phyloP scores from a whole-genome alignment of 106 monocot genomes.

The Xerophyta viscosa region DNA sequence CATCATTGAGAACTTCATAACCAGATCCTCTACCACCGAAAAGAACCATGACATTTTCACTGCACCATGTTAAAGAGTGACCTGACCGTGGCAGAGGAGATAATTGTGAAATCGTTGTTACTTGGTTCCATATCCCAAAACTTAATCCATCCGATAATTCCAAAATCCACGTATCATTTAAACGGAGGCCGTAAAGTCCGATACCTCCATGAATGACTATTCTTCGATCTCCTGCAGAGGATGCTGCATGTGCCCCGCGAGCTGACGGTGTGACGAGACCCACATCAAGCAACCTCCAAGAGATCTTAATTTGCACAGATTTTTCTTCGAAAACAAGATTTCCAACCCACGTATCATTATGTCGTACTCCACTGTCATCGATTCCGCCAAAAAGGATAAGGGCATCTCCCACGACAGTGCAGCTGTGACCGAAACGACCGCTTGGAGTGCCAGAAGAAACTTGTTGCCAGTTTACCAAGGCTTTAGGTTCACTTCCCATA shows the following conservation, averaged over 20 bases:
- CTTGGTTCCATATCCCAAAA: constrained; percentile 45
- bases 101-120: constrained; percentile 14
- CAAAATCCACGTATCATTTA: constrained; percentile 75
- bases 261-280: constrained; percentile 44
- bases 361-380: constrained; percentile 67
- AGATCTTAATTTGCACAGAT: constrained; percentile 23
- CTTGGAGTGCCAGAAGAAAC: constrained; percentile 55
- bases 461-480: constrained; percentile 45
- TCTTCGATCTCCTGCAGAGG: constrained; percentile 30
- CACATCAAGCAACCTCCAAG: constrained; percentile 62
- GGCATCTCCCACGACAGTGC: constrained; percentile 32
- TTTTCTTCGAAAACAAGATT: constrained; percentile 17
- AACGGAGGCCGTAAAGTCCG: constrained; percentile 41
- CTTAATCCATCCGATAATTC: constrained; percentile 33
- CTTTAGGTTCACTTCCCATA: constrained; percentile 30
- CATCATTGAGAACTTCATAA: constrained; percentile 72
- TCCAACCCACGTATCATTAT: constrained; percentile 85
- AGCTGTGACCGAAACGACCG: constrained; percentile 90
- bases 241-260: constrained; percentile 89
- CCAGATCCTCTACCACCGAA: constrained; percentile 77
- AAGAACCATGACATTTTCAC: constrained; percentile 48
- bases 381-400: constrained; percentile 91
- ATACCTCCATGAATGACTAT: constrained; percentile 85
- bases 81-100: constrained; percentile 77
- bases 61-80: constrained; percentile 72